Conservation (phyloP, 2,329 filamentous ascomycete genomes). For the Hypoxylon sp. region DNA sequence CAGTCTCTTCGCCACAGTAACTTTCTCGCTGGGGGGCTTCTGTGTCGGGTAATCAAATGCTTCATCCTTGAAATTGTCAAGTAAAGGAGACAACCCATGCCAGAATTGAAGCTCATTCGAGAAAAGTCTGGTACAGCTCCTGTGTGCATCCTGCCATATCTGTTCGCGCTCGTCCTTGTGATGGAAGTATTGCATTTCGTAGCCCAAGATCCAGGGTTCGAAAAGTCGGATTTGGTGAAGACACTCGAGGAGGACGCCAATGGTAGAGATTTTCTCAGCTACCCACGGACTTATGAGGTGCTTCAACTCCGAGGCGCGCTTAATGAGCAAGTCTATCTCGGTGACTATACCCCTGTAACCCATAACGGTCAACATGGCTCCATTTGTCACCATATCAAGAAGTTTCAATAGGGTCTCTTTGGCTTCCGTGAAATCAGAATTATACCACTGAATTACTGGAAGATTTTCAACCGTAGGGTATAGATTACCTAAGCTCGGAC, state of each 20-base stretch:
- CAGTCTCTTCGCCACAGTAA: slow-evolving; percentile 1
- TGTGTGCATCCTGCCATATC: not conserved
- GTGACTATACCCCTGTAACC: not conserved
- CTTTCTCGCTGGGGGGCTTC: slow-evolving; percentile 6
- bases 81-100: not conserved
- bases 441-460: not conserved
- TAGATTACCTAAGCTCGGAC: not conserved
- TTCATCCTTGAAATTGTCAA: not conserved
- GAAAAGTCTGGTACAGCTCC: not conserved
- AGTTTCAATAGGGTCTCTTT: not conserved
- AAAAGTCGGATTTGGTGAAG: not conserved
- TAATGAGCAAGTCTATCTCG: slow-evolving; percentile 27
- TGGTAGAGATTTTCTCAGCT: slow-evolving; percentile 9
- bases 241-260: slow-evolving; percentile 22
- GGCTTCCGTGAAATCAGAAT: not conserved
- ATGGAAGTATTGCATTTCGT: not conserved
- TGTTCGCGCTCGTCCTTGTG: not conserved
- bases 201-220: slow-evolving; percentile 19
- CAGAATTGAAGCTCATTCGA: not conserved
- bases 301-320: slow-evolving; percentile 9
- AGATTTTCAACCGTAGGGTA: not conserved
- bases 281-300: slow-evolving; percentile 15
- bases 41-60: slow-evolving; percentile 8
- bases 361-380: not conserved
- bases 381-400: not conserved